phyloP scores from a whole-genome alignment of 148 eudicot genomes.

The Silene latifolia region DNA sequence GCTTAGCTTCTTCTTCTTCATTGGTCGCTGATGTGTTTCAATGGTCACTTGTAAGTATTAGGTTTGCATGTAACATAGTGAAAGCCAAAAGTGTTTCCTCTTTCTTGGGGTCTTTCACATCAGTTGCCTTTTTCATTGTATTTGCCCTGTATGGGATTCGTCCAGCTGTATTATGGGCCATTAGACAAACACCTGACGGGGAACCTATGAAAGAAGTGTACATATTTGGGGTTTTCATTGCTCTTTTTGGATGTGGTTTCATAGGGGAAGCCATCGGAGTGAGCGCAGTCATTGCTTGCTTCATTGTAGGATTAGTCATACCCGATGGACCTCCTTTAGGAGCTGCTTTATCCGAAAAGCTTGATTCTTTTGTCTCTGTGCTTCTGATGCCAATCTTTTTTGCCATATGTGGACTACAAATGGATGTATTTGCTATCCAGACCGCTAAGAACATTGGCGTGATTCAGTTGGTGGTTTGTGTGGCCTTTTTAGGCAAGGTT shows the following conservation, averaged over 20 bases:
- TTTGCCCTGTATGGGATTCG: conserved; percentile 38
- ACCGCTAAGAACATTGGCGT: conserved; percentile 34
- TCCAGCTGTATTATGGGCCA: conserved; percentile 42
- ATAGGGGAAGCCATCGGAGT: conserved; percentile 40
- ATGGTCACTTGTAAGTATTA: conserved; percentile 29
- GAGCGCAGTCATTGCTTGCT: conserved; percentile 29
- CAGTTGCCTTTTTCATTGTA: conserved; percentile 22
- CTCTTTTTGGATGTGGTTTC: conserved; percentile 31
- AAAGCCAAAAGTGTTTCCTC: conserved; percentile 21
- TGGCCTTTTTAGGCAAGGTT: conserved; percentile 37
- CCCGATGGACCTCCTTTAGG: conserved; percentile 60
- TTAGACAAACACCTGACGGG: conserved; percentile 37
- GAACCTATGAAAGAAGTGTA: conserved; percentile 39
- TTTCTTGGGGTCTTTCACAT: conserved; percentile 30
- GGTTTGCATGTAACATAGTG: conserved; percentile 20
- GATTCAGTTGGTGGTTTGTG: conserved; percentile 29
- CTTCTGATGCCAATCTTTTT: conserved; percentile 45
- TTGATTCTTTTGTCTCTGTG: conserved; percentile 38
- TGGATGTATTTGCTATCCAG: conserved; percentile 31
- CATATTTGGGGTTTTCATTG: conserved; percentile 28
- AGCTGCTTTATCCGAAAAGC: conserved; percentile 35
- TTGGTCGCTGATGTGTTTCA: conserved; percentile 37
- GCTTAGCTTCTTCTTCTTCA: conserved; percentile 45
- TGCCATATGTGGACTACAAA: conserved; percentile 31
- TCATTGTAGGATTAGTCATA: conserved; percentile 39